Evolutionary conservation across 352 stramenopile genomes (phyloP).

Genomic region (Globisporangium abappressorium): DNA sequence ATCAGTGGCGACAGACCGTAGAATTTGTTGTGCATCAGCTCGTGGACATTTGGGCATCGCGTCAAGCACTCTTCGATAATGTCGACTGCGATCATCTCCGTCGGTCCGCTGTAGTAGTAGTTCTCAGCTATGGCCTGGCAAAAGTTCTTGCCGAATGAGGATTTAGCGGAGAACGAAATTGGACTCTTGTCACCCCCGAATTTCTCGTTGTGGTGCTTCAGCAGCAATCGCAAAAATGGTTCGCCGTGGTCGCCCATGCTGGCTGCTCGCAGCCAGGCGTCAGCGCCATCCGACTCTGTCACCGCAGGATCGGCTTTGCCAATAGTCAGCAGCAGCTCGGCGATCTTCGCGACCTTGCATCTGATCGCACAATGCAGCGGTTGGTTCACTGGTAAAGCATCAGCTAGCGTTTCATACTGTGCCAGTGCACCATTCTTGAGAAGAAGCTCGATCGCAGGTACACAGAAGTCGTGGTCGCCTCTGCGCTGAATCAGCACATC

Average conservation of each 20-base stretch:
- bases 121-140: slow-evolving; percentile 44
- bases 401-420: slow-evolving; percentile 37
- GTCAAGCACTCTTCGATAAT: slow-evolving; percentile 35
- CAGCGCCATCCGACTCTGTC: slow-evolving; percentile 30
- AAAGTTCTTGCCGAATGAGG: slow-evolving; percentile 27
- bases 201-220: slow-evolving; percentile 37
- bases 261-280: slow-evolving; percentile 56
- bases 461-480: slow-evolving; percentile 26
- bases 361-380: slow-evolving; percentile 58
- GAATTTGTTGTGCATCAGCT: slow-evolving; percentile 46
- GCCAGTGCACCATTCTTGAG: slow-evolving; percentile 42
- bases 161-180: not conserved
- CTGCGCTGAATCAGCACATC: slow-evolving; percentile 47
- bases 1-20: slow-evolving; percentile 46
- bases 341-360: slow-evolving; percentile 35
- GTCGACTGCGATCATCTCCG: slow-evolving; percentile 19
- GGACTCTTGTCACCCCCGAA: slow-evolving; percentile 21
- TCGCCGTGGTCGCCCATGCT: slow-evolving; percentile 27
- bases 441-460: slow-evolving; percentile 44
- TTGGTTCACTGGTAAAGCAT: slow-evolving; percentile 26
- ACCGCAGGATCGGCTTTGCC: slow-evolving; percentile 35
- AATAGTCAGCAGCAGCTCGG: slow-evolving; percentile 44
- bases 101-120: slow-evolving; percentile 11
- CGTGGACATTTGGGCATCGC: slow-evolving; percentile 25
- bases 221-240: slow-evolving; percentile 44